Evolutionary conservation across 768 basidiomycete species (phyloP).

Genomic region (Russula emetica): DNA sequence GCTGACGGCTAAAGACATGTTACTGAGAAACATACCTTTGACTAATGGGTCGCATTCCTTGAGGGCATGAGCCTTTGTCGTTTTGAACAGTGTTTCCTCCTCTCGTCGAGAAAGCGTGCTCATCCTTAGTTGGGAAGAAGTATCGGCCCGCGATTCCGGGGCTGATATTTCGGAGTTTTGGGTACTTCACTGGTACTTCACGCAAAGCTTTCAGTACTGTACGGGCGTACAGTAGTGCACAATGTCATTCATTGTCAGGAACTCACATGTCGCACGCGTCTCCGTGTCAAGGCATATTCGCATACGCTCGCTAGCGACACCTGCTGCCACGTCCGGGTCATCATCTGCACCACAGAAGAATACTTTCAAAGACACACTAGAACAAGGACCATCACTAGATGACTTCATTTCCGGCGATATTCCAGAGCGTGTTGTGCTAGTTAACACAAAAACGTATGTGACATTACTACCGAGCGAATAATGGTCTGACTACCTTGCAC

Average conservation of each 20-base stretch:
- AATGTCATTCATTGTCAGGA: conserved; percentile 22
- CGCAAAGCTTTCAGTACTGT: background rate
- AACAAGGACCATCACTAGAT: conserved; percentile 67
- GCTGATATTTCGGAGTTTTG: background rate
- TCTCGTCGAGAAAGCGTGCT: conserved; percentile 82
- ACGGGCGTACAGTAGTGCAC: background rate
- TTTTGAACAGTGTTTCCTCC: conserved; percentile 79
- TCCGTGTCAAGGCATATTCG: conserved; percentile 11
- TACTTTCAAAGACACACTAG: conserved; percentile 50
- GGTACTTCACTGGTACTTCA: background rate
- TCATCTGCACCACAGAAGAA: conserved; percentile 41
- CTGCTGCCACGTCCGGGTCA: conserved; percentile 44
- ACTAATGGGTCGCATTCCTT: conserved; percentile 74
- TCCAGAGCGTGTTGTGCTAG: conserved; percentile 60
- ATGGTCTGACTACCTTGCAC: background rate
- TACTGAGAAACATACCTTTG: conserved; percentile 47
- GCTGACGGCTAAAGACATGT: conserved; percentile 3
- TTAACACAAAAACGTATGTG: conserved; percentile 62
- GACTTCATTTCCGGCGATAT: conserved; percentile 71
- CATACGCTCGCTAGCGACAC: conserved; percentile 28
- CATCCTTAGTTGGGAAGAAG: conserved; percentile 43
- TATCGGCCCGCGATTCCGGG: conserved; percentile 10
- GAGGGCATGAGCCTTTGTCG: conserved; percentile 73
- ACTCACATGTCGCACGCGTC: conserved; percentile 20
- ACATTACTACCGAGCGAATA: conserved; percentile 1